Percentiles rank a stretch among this genome's conserved stretches.
Conservation (phyloP, 2,329 filamentous ascomycete genomes). For the Trichoderma arundinaceum region DNA sequence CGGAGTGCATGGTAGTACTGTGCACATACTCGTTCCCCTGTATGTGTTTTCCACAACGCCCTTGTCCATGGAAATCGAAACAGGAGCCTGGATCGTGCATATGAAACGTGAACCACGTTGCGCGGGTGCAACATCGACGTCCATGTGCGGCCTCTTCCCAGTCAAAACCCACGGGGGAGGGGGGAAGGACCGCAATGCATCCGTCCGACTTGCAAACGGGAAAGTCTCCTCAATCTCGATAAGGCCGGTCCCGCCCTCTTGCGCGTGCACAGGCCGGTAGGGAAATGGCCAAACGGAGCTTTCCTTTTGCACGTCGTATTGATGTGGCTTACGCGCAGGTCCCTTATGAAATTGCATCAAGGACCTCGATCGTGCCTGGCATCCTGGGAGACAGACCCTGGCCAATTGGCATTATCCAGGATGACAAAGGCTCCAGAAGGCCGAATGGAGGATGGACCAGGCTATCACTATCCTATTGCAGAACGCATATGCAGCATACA, state of each 20-base stretch:
- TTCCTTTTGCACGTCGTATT: neutral
- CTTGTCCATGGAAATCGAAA: conserved; percentile 16
- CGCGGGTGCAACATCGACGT: conserved; percentile 1
- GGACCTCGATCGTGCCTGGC: neutral
- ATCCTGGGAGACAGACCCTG: neutral
- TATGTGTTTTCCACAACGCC: neutral
- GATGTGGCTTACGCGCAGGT: conserved; percentile 2
- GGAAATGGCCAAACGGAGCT: neutral
- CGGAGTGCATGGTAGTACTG: neutral
- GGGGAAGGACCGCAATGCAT: conserved; percentile 5
- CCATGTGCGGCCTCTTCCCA: neutral
- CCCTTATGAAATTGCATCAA: neutral
- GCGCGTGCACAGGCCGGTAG: neutral
- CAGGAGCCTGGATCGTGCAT: conserved; percentile 19
- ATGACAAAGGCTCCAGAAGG: neutral
- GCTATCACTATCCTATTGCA: neutral
- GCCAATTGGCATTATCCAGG: neutral
- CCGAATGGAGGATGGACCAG: neutral
- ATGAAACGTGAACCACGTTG: conserved; percentile 23
- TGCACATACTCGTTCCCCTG: neutral
- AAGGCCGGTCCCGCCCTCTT: conserved; percentile 12
- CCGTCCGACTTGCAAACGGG: neutral
- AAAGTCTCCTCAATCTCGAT: conserved; percentile 15
- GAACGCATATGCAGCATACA: neutral
- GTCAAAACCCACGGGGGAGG: neutral